These are phyloP conservation scores for Lentinus brumalis DNA, from an alignment of 768 basidiomycete genomes.

Conservation along the genomic window DNA sequence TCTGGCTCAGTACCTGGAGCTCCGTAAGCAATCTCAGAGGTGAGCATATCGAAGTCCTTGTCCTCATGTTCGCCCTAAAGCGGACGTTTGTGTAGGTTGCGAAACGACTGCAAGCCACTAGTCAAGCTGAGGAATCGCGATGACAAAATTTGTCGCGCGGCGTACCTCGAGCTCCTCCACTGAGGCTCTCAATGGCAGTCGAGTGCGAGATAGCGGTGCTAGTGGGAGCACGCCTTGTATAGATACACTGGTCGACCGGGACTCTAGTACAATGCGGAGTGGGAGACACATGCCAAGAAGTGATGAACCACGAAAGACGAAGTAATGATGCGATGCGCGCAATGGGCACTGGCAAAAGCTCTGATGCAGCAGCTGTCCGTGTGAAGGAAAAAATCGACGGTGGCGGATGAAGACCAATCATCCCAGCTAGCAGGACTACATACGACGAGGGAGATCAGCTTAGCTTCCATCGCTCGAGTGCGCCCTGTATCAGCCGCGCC, in stretches of 20 bases:
- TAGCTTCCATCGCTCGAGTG: constrained; percentile 79
- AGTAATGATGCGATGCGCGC: not conserved
- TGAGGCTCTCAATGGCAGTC: not conserved
- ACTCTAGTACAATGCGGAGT: not conserved
- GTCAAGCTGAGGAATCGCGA: constrained; percentile 70
- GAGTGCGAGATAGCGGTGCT: not conserved
- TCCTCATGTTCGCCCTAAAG: not conserved
- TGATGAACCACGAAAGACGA: not conserved
- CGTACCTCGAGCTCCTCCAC: constrained; percentile 43
- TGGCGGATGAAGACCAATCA: not conserved
- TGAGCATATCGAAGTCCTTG: constrained; percentile 16
- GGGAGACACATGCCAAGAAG: not conserved
- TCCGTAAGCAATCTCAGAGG: constrained; percentile 53
- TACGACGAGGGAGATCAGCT: constrained; percentile 8
- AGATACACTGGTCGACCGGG: not conserved
- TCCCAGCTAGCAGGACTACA: too few relatives aligned
- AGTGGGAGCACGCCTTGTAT: not conserved
- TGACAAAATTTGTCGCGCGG: constrained; percentile 54
- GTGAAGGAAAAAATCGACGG: not conserved
- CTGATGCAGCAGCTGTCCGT: not conserved
- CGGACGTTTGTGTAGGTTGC: constrained; percentile 7
- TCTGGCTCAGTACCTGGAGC: constrained; percentile 50
- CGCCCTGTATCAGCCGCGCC: constrained; percentile 67
- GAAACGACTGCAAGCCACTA: constrained; percentile 34
- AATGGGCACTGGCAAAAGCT: not conserved